phyloP scores from a whole-genome alignment of 495 filamentous ascomycete species.

The Extremus antarcticus region DNA sequence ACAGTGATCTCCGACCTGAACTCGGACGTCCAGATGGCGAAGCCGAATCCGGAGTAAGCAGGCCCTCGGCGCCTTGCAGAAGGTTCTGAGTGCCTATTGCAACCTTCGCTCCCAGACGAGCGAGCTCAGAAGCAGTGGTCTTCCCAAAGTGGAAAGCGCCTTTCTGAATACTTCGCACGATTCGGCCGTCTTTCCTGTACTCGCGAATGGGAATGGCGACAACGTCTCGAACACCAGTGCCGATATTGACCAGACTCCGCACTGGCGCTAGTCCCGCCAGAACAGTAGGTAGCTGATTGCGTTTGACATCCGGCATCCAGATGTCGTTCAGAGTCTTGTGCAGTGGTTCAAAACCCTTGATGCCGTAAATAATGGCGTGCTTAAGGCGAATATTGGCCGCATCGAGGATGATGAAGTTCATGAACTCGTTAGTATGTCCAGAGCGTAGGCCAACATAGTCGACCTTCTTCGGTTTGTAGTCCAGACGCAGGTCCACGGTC shows the following conservation, averaged over 20 bases:
- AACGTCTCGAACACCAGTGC: constrained; percentile 71
- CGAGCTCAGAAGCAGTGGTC: constrained; percentile 81
- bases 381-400: constrained; percentile 74
- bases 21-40: constrained; percentile 17
- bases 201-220: constrained; percentile 83
- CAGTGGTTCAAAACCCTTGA: constrained; percentile 78
- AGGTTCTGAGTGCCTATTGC: constrained; percentile 90
- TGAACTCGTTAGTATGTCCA: constrained; percentile 95
- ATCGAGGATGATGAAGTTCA: constrained; percentile 96
- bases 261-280: constrained; percentile 85
- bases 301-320: constrained; percentile 91
- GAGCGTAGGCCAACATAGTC: constrained; percentile 92
- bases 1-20: constrained; percentile 17
- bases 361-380: constrained; percentile 84
- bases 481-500: constrained; percentile 67
- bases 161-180: constrained; percentile 84
- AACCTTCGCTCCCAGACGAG: constrained; percentile 87
- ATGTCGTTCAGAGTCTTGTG: constrained; percentile 84
- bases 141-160: constrained; percentile 80
- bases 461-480: constrained; percentile 96
- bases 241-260: constrained; percentile 79
- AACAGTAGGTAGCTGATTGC: constrained; percentile 79
- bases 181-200: constrained; percentile 85
- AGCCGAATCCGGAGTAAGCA: constrained; percentile 38
- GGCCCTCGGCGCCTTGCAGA: constrained; percentile 75